phyloP scores from a whole-genome alignment of 2,329 filamentous ascomycete genomes.

The Ophiostoma populinum region DNA sequence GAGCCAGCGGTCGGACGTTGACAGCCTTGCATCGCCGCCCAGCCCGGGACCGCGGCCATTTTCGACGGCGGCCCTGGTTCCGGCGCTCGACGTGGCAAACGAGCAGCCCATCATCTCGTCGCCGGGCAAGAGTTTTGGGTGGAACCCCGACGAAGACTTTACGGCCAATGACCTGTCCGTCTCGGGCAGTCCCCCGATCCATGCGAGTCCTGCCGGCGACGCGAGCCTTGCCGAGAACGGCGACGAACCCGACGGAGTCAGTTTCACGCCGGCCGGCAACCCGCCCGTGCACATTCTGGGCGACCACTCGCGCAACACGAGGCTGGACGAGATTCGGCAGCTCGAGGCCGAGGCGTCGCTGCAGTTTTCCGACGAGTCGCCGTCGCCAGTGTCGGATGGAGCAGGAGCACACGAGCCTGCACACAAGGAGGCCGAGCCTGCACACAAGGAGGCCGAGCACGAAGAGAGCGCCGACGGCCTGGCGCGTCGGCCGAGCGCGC shows the following conservation, averaged over 20 bases:
- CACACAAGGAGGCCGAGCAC: slow-evolving; percentile 4
- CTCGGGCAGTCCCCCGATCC: slow-evolving; percentile 37
- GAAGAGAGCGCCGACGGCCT: background rate
- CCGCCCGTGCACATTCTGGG: slow-evolving; percentile 9
- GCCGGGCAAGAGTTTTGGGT: slow-evolving; percentile 36
- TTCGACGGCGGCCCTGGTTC: background rate
- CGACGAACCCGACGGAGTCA: slow-evolving; percentile 13
- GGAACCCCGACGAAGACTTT: slow-evolving; percentile 40
- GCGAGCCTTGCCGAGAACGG: slow-evolving; percentile 12
- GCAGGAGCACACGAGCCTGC: background rate
- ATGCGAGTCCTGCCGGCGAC: too few species aligned
- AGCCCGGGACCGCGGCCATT: background rate
- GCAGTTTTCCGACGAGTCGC: slow-evolving; percentile 11
- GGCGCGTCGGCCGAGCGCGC: slow-evolving; percentile 2
- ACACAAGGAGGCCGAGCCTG: background rate
- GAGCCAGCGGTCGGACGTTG: too few species aligned
- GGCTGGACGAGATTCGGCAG: slow-evolving; percentile 25
- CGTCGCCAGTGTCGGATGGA: slow-evolving; percentile 8
- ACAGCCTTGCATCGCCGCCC: too few species aligned
- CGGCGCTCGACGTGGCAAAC: background rate
- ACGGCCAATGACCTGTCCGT: slow-evolving; percentile 37
- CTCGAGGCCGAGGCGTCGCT: slow-evolving; percentile 12
- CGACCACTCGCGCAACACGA: slow-evolving; percentile 20
- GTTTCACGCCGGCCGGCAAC: slow-evolving; percentile 12
- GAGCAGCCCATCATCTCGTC: slow-evolving; percentile 7